These are phyloP conservation scores for Leccinum huronense DNA, from an alignment of 1,284 basidiomycete species.

Conservation along the genomic window DNA sequence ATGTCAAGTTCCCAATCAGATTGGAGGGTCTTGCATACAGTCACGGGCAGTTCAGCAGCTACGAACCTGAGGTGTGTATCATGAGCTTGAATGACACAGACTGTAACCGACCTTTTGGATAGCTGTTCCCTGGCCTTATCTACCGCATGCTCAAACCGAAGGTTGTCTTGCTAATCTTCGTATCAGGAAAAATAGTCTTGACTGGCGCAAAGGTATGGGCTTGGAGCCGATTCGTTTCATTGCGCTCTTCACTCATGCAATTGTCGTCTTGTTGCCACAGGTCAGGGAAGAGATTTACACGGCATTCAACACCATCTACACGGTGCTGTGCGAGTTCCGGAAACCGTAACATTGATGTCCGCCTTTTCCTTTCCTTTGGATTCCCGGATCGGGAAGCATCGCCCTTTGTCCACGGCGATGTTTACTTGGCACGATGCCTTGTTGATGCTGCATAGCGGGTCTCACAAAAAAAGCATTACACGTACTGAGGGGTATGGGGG, in stretches of 20 bases:
- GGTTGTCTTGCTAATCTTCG: slow-evolving; percentile 97
- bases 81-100: background rate
- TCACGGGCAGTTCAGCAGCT: slow-evolving; percentile 98
- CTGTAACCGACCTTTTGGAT: slow-evolving; percentile 11
- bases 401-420: slow-evolving; percentile 12
- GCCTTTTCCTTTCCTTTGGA: slow-evolving; percentile 1
- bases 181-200: slow-evolving; percentile 98
- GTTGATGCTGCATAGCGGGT: slow-evolving; percentile 4
- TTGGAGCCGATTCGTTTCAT: background rate
- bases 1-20: slow-evolving; percentile 99
- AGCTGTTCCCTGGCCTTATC: slow-evolving; percentile 99
- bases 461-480: slow-evolving; percentile 21
- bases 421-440: slow-evolving; percentile 17
- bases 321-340: slow-evolving; percentile 87
- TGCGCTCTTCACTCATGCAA: slow-evolving; percentile 44
- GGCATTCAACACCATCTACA: slow-evolving; percentile 99
- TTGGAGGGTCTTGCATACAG: slow-evolving; percentile 97
- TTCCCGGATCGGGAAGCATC: slow-evolving; percentile 1
- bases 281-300: slow-evolving; percentile 99
- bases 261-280: slow-evolving; percentile 45
- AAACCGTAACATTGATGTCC: slow-evolving; percentile 57
- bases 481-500: slow-evolving; percentile 35
- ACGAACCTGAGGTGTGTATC: slow-evolving; percentile 89
- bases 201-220: slow-evolving; percentile 92
- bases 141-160: slow-evolving; percentile 99